phyloP scores from a whole-genome alignment of 2,329 filamentous ascomycete genomes.

The Eurotiales sp. region DNA sequence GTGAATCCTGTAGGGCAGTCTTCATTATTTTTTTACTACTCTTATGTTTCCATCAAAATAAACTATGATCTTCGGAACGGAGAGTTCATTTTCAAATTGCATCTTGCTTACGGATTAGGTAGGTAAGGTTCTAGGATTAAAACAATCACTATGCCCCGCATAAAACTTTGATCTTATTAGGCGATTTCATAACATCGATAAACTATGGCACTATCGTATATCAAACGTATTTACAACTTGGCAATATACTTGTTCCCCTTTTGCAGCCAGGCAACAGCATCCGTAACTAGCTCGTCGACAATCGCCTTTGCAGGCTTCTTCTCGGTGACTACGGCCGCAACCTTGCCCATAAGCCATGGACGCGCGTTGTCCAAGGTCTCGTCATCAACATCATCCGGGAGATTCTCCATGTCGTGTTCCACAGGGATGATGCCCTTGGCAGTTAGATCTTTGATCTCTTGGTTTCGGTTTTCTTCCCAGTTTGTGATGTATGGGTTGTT shows the following conservation, averaged over 20 bases:
- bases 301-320: slow-evolving; percentile 87
- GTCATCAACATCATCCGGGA: slow-evolving; percentile 69
- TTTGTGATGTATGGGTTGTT: slow-evolving; percentile 91
- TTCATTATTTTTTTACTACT: not conserved
- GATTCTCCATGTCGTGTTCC: slow-evolving; percentile 86
- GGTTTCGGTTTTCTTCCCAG: slow-evolving; percentile 88
- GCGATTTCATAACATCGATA: too few species aligned
- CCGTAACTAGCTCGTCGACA: slow-evolving; percentile 86
- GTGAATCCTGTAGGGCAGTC: slow-evolving; percentile 6
- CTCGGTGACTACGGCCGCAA: slow-evolving; percentile 88
- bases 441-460: slow-evolving; percentile 91
- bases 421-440: slow-evolving; percentile 87
- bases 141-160: too few species aligned
- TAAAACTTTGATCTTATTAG: too few species aligned
- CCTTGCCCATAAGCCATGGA: slow-evolving; percentile 95
- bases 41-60: not conserved
- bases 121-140: too few species aligned
- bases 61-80: too few species aligned
- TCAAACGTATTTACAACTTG: slow-evolving; percentile 63
- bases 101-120: too few species aligned
- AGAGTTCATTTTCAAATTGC: too few species aligned
- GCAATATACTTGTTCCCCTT: slow-evolving; percentile 64
- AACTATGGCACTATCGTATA: too few species aligned
- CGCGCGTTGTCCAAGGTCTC: slow-evolving; percentile 88
- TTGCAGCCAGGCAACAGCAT: slow-evolving; percentile 69